phyloP scores from a whole-genome alignment of 177 flowering plant species.

The Vitis hybrid region DNA sequence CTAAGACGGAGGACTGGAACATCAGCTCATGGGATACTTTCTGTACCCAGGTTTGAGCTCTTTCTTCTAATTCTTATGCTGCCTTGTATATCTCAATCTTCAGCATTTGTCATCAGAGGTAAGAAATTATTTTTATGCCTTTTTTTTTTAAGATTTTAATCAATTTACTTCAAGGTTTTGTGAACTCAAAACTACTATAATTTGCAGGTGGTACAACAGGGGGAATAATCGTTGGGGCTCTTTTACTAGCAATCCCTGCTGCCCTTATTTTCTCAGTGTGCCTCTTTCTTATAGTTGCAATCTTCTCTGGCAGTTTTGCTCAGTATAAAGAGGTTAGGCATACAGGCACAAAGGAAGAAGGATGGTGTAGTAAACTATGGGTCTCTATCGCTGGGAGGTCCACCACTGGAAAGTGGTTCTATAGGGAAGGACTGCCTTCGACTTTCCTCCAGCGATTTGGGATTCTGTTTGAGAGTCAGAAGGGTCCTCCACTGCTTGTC shows the following conservation, averaged over 20 bases:
- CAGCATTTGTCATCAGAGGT: conserved; percentile 63
- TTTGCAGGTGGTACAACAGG: conserved; percentile 50
- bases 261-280: conserved; percentile 46
- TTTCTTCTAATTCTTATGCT: conserved; percentile 52
- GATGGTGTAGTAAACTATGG: conserved; percentile 37
- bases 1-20: conserved; percentile 53
- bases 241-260: conserved; percentile 50
- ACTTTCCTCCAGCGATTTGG: conserved; percentile 48
- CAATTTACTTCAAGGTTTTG: not conserved
- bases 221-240: conserved; percentile 48
- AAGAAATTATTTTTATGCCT: not conserved
- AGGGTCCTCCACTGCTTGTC: conserved; percentile 49
- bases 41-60: conserved; percentile 58
- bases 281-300: conserved; percentile 41
- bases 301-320: conserved; percentile 37
- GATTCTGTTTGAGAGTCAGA: conserved; percentile 48
- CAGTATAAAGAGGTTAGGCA: conserved; percentile 49
- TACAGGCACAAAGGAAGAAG: conserved; percentile 1
- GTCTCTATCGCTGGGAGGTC: conserved; percentile 30
- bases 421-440: conserved; percentile 40
- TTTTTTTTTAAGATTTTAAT: not conserved
- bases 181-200: not conserved
- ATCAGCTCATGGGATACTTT: conserved; percentile 39
- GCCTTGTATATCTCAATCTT: conserved; percentile 60
- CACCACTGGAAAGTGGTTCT: conserved; percentile 56